A percentile compares a stretch with the other conserved stretches of the same genome.
Evolutionary conservation across 208 protist genomes (phyloP).

Genomic region (Crithidia fasciculata): DNA sequence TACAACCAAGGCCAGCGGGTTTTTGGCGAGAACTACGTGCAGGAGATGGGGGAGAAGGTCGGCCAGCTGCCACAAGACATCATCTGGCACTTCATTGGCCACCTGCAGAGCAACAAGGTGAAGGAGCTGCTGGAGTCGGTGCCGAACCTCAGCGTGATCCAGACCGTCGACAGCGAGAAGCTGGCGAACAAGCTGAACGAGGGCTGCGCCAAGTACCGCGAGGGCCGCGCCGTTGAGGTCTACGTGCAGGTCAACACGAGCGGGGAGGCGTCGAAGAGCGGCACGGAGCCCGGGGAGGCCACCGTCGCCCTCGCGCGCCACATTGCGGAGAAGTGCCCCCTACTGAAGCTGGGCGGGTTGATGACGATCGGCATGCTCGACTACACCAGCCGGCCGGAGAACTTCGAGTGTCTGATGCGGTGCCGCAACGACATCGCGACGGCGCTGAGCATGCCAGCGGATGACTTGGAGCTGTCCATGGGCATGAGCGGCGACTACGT

Average conservation of each 20-base stretch:
- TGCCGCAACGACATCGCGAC: slow-evolving; percentile 72
- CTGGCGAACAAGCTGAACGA: slow-evolving; percentile 91
- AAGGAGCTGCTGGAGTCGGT: slow-evolving; percentile 77
- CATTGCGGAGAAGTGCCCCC: slow-evolving; percentile 76
- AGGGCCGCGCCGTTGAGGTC: slow-evolving; percentile 70
- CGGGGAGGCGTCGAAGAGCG: slow-evolving; percentile 94
- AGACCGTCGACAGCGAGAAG: slow-evolving; percentile 94
- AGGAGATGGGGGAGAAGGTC: slow-evolving; percentile 94
- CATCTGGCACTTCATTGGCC: slow-evolving; percentile 97
- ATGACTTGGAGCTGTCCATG: slow-evolving; percentile 93
- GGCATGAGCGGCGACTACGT: slow-evolving; percentile 97
- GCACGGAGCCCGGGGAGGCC: slow-evolving; percentile 68
- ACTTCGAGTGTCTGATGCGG: slow-evolving; percentile 88
- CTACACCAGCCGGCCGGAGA: slow-evolving; percentile 69
- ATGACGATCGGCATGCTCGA: slow-evolving; percentile 97
- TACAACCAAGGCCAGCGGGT: slow-evolving; percentile 73
- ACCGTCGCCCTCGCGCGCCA: slow-evolving; percentile 75
- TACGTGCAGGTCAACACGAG: slow-evolving; percentile 96
- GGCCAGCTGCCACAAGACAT: slow-evolving; percentile 86
- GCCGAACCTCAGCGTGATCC: slow-evolving; percentile 75
- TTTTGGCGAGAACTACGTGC: slow-evolving; percentile 98
- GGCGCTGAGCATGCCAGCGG: slow-evolving; percentile 45
- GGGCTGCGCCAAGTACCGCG: slow-evolving; percentile 61
- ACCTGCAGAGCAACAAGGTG: slow-evolving; percentile 98
- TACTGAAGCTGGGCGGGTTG: slow-evolving; percentile 89